phyloP scores from a whole-genome alignment of 225 moss, liverwort and hornwort species.

The Pseudoscleropodium purum region DNA sequence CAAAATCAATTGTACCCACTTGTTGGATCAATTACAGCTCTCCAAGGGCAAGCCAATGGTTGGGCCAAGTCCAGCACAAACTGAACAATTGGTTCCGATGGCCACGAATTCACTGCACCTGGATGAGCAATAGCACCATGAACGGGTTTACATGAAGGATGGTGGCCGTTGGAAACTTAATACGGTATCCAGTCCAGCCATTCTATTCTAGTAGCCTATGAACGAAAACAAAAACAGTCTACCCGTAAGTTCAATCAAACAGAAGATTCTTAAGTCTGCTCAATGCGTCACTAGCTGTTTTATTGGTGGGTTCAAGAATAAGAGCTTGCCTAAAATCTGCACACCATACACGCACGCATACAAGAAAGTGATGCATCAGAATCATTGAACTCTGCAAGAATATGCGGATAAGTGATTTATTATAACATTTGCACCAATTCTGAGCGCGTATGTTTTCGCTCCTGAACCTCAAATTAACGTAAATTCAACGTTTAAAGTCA shows the following conservation, averaged over 20 bases:
- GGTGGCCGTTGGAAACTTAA: neutral
- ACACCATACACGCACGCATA: slow-evolving; percentile 56
- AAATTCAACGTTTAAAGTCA: neutral
- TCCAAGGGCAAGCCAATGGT: neutral
- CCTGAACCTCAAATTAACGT: neutral
- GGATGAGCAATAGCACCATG: neutral
- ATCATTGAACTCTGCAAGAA: neutral
- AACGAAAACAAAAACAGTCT: neutral
- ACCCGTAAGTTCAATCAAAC: slow-evolving; percentile 35
- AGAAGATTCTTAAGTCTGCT: slow-evolving; percentile 88
- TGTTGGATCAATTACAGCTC: neutral
- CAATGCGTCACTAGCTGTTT: slow-evolving; percentile 91
- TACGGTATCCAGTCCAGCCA: neutral
- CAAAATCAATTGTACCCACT: neutral
- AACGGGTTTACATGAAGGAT: neutral
- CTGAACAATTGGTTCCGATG: neutral
- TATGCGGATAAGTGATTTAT: neutral
- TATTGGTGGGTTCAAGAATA: slow-evolving; percentile 98
- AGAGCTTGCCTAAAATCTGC: slow-evolving; percentile 99
- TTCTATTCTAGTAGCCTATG: neutral
- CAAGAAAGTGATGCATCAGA: slow-evolving; percentile 26
- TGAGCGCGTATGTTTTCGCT: neutral
- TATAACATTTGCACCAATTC: neutral
- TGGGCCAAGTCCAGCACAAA: slow-evolving; percentile 7
- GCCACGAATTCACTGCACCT: neutral